phyloP scores from a whole-genome alignment of 2,329 filamentous ascomycete species.

The Aspergillus sp. region DNA sequence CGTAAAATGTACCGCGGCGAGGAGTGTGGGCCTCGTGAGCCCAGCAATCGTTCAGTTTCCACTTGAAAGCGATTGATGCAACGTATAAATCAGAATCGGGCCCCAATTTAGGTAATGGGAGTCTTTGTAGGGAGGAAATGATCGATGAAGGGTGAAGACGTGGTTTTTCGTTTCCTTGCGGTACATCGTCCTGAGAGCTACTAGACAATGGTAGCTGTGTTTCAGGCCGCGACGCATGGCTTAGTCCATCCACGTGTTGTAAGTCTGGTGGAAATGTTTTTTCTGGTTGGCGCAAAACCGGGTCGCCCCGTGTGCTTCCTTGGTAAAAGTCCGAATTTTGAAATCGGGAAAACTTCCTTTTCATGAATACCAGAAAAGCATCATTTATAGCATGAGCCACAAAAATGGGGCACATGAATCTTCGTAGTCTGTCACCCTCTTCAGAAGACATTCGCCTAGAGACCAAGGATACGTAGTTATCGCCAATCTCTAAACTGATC shows the following conservation, averaged over 20 bases:
- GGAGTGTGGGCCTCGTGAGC: constrained; percentile 14
- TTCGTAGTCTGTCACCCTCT: constrained; percentile 24
- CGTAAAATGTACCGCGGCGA: constrained; percentile 28
- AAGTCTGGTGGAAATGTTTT: constrained; percentile 9
- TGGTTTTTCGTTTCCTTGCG: constrained; percentile 10
- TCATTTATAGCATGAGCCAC: constrained; percentile 29
- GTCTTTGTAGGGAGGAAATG: constrained; percentile 26
- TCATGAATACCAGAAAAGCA: constrained; percentile 25
- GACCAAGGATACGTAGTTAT: constrained; percentile 21
- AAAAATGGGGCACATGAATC: constrained; percentile 25
- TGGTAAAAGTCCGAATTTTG: constrained; percentile 8
- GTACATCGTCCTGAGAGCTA: constrained; percentile 8
- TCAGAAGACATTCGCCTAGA: constrained; percentile 23
- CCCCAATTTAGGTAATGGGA: constrained; percentile 29
- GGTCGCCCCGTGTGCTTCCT: constrained; percentile 7
- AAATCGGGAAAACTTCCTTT: constrained; percentile 22
- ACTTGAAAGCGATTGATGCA: constrained; percentile 28
- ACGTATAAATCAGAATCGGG: constrained; percentile 29
- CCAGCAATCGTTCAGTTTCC: constrained; percentile 20
- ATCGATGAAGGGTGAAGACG: constrained; percentile 22
- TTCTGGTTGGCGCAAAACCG: constrained; percentile 9
- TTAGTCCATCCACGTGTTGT: constrained; percentile 11
- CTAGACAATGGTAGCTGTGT: constrained; percentile 11
- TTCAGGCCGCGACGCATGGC: constrained; percentile 12
- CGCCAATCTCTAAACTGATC: constrained; percentile 22